phyloP scores from a whole-genome alignment of 768 basidiomycete species.

The Clavaria fumosa region DNA sequence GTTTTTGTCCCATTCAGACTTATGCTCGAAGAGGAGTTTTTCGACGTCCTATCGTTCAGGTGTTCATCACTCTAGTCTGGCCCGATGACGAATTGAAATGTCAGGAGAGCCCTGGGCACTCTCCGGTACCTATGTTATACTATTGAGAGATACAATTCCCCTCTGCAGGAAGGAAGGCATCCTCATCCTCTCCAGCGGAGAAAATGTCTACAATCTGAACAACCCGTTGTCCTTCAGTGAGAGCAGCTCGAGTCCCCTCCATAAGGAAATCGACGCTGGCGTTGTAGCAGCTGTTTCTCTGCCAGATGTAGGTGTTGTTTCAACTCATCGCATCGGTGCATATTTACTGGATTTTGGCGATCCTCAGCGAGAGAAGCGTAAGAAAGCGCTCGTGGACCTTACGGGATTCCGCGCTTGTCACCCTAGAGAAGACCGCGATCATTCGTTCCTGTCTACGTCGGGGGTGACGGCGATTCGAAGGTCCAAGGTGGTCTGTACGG shows the following conservation, averaged over 20 bases:
- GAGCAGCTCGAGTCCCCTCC: conserved; percentile 28
- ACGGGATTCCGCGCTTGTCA: conserved; percentile 51
- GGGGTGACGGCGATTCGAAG: too few species aligned
- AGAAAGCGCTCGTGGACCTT: conserved; percentile 38
- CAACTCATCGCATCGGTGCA: background rate
- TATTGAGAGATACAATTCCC: conserved; percentile 5
- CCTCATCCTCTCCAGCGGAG: conserved; percentile 54
- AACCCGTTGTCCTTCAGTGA: conserved; percentile 37
- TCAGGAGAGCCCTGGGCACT: conserved; percentile 44
- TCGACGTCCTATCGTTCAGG: conserved; percentile 56
- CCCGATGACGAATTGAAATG: conserved; percentile 45
- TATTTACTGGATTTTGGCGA: conserved; percentile 5
- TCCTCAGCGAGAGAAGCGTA: conserved; percentile 33
- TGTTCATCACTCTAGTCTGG: conserved; percentile 44
- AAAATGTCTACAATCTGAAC: conserved; percentile 51
- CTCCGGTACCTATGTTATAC: conserved; percentile 30
- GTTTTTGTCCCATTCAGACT: conserved; percentile 66
- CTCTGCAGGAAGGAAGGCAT: conserved; percentile 42
- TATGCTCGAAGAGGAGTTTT: conserved; percentile 61
- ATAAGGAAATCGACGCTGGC: conserved; percentile 44
- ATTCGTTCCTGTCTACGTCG: conserved; percentile 69
- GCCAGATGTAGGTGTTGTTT: conserved; percentile 28
- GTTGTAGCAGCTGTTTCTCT: conserved; percentile 38
- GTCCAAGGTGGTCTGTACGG: too few species aligned
- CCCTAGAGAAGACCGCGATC: conserved; percentile 67